Evolutionary conservation across 306 rosid genomes (phyloP).

Genomic region (Cicer arietinum): DNA sequence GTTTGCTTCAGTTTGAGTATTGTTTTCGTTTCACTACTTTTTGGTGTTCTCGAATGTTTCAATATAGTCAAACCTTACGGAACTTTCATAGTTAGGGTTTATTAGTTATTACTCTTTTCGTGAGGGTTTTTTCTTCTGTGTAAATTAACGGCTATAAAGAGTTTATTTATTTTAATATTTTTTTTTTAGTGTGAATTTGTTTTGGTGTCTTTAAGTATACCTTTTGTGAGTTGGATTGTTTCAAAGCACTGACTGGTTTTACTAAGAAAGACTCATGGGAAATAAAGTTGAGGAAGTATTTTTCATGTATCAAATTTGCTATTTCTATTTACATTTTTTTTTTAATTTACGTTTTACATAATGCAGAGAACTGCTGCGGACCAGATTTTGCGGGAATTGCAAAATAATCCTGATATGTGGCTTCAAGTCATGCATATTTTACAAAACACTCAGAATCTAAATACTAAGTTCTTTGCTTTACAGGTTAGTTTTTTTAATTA

Average conservation of each 20-base stretch:
- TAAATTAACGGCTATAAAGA: not conserved
- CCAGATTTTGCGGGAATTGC: conserved; percentile 86
- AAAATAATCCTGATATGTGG: conserved; percentile 93
- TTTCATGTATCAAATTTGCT: not conserved
- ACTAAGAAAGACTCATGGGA: not conserved
- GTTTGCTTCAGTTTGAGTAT: not conserved
- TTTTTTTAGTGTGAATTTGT: not conserved
- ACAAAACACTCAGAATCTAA: conserved; percentile 74
- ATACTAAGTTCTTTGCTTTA: conserved; percentile 96
- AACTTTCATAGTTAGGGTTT: not conserved
- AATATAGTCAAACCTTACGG: not conserved
- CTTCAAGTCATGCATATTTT: conserved; percentile 97
- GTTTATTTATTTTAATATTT: not conserved
- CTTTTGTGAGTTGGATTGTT: not conserved
- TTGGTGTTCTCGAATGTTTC: not conserved
- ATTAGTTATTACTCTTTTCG: not conserved
- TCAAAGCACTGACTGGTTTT: not conserved
- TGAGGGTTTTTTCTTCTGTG: not conserved
- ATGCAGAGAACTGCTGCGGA: conserved; percentile 94
- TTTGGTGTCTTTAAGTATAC: not conserved
- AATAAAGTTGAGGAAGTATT: not conserved
- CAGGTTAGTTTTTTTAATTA: conserved; percentile 66
- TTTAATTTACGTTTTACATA: not conserved
- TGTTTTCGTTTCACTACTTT: not conserved
- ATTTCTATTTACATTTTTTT: not conserved